These are phyloP conservation scores for Candida koratica DNA, from an alignment of 805 yeast species.

Conservation along the genomic window DNA sequence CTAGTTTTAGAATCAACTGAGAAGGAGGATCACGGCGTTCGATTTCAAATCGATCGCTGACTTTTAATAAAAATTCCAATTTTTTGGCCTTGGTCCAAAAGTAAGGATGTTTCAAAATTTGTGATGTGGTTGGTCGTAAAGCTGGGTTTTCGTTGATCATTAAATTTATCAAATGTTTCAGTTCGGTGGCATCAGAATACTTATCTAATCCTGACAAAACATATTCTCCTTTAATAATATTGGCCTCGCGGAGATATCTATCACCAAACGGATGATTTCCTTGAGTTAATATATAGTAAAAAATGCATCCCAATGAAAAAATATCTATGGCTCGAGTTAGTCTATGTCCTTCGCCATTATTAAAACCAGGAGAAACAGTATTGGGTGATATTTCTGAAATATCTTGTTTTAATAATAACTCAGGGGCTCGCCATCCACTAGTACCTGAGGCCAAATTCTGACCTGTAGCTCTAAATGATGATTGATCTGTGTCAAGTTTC, in stretches of 20 bases:
- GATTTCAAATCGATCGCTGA: slow-evolving; percentile 86
- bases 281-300: slow-evolving; percentile 74
- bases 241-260: slow-evolving; percentile 79
- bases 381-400: slow-evolving; percentile 38
- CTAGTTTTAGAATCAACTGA: slow-evolving; percentile 51
- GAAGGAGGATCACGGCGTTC: slow-evolving; percentile 80
- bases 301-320: slow-evolving; percentile 92
- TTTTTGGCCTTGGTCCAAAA: slow-evolving; percentile 78
- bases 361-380: slow-evolving; percentile 25
- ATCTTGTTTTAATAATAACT: slow-evolving; percentile 49
- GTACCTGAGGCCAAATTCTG: slow-evolving; percentile 91
- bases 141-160: slow-evolving; percentile 73
- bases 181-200: slow-evolving; percentile 51
- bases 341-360: slow-evolving; percentile 38
- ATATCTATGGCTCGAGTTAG: slow-evolving; percentile 89
- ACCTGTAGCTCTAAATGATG: slow-evolving; percentile 88
- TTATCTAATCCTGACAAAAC: slow-evolving; percentile 45
- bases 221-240: slow-evolving; percentile 68
- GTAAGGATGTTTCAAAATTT: slow-evolving; percentile 76
- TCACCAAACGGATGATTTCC: slow-evolving; percentile 97
- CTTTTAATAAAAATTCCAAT: slow-evolving; percentile 78
- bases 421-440: slow-evolving; percentile 98
- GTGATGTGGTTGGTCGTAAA: slow-evolving; percentile 64
- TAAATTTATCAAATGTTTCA: slow-evolving; percentile 61
- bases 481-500: slow-evolving; percentile 85